A percentile compares a stretch with the other conserved stretches of the same genome.
phyloP scores from a whole-genome alignment of 129 eudicot genomes.

The Dittrichia graveolens region DNA sequence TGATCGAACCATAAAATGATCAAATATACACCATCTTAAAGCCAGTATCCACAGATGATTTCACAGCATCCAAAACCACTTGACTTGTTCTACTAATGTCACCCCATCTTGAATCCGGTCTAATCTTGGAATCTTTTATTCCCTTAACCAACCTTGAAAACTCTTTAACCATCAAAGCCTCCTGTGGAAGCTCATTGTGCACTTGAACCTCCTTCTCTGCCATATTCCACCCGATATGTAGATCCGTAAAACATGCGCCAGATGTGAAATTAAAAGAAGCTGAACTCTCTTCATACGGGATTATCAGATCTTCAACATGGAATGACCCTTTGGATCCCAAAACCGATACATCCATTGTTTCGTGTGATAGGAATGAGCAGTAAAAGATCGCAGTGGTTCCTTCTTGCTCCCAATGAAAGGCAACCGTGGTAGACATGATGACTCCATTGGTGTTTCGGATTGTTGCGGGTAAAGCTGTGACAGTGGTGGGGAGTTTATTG shows the following conservation, averaged over 20 bases:
- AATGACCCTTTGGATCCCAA: slow-evolving; percentile 69
- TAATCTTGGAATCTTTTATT: slow-evolving; percentile 27
- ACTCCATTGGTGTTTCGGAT: slow-evolving; percentile 61
- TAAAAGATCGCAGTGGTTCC: slow-evolving; percentile 57
- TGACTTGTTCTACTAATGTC: slow-evolving; percentile 62
- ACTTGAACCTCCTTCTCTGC: slow-evolving; percentile 53
- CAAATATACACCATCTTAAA: slow-evolving; percentile 54
- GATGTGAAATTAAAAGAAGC: slow-evolving; percentile 57
- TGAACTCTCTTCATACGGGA: slow-evolving; percentile 71
- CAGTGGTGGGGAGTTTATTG: slow-evolving; percentile 64
- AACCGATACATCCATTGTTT: slow-evolving; percentile 62
- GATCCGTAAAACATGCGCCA: slow-evolving; percentile 58
- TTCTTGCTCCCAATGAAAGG: slow-evolving; percentile 65
- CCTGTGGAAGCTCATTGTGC: slow-evolving; percentile 63
- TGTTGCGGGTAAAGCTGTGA: slow-evolving; percentile 56
- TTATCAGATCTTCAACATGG: slow-evolving; percentile 58
- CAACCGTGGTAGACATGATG: slow-evolving; percentile 61
- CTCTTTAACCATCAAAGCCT: slow-evolving; percentile 73
- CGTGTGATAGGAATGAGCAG: slow-evolving; percentile 71
- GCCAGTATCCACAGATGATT: slow-evolving; percentile 55
- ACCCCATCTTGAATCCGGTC: slow-evolving; percentile 61
- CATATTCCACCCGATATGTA: slow-evolving; percentile 64
- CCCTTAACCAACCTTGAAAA: slow-evolving; percentile 58
- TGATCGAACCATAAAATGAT: slow-evolving; percentile 20
- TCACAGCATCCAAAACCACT: slow-evolving; percentile 66